phyloP scores from a whole-genome alignment of 352 stramenopile genomes.

The Globisporangium splendens region DNA sequence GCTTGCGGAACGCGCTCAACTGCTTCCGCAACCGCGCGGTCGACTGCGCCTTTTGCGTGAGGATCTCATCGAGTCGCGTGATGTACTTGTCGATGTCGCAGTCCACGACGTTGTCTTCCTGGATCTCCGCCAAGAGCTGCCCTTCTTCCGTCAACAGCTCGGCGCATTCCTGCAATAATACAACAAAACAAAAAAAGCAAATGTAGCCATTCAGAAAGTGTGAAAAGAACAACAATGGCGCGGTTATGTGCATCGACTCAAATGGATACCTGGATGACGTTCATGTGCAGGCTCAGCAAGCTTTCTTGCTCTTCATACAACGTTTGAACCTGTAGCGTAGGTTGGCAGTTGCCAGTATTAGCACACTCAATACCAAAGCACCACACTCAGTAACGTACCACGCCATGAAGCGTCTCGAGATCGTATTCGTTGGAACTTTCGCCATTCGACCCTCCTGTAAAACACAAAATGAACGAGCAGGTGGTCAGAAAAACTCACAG shows the following conservation, averaged over 20 bases:
- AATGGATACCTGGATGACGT: constrained; percentile 83
- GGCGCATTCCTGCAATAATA: constrained; percentile 90
- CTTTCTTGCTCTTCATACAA: constrained; percentile 96
- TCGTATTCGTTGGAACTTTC: constrained; percentile 34
- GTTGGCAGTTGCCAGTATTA: background rate
- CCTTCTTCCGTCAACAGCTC: constrained; percentile 97
- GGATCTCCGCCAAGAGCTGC: constrained; percentile 76
- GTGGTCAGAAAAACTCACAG: background rate
- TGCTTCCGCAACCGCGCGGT: constrained; percentile 84
- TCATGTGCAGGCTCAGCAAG: constrained; percentile 96
- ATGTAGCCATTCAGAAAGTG: background rate
- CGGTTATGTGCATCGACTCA: background rate
- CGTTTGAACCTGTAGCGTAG: constrained; percentile 63
- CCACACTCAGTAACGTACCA: constrained; percentile 26
- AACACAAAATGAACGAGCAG: constrained; percentile 2
- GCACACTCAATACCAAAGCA: too few species aligned
- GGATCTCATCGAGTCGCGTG: constrained; percentile 89
- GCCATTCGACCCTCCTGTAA: constrained; percentile 16
- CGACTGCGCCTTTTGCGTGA: constrained; percentile 90
- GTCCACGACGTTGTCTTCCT: constrained; percentile 86
- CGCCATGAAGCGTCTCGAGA: constrained; percentile 61
- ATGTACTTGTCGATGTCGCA: constrained; percentile 96
- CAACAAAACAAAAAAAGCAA: too few species aligned
- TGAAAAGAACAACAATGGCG: constrained; percentile 4
- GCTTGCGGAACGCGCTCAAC: constrained; percentile 73